Base-by-base conservation (phyloP, 2,329 filamentous ascomycete species). In the Tolypocladium capitatum region DNA sequence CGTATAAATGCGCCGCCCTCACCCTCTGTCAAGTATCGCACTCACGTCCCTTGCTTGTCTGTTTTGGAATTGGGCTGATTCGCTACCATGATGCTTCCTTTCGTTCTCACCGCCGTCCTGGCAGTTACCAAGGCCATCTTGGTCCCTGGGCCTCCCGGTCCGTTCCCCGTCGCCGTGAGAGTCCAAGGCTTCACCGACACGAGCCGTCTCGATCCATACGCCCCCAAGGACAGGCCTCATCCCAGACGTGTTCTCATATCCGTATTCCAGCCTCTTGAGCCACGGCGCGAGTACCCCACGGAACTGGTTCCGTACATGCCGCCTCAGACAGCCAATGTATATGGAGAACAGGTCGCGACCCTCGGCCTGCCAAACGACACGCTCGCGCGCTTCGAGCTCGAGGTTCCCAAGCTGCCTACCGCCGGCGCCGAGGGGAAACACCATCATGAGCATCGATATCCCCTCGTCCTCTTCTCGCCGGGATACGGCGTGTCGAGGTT, bases 381-480 rank as follows among this genome's bases (percentile, higher is more conserved):
- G 5, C 27, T 32, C 5, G 13, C 21, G 7, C 18, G 24, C 13
- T 41, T 46, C 31, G 21, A 27, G n/a, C 45, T 48, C 14, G 43
- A 48, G 32, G 35, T 31, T 21, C 10, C 10, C 21, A 27, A 28
- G 35, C 47, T 48, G 2, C 38, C 45, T 14, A 10, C 30, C 5
- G 9, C 36, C 2, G 21, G 36, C 5, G 11, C 18, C 36, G 5
- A 16, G 20, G 13, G 8, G 2, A 9, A 40, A 2, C 14, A 14
- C 14, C 21, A 27, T 10, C 16, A 27, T 11, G 36, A n/a, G 14
- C 35, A 18, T 16, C 34, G 30, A 48, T 54, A 48, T 32, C 58
- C 63, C 28, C 47, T 66, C 0, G 51, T 72, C 2, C 51, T 73
- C 24, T 63, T 73, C 43, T 68, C 68, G 4, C 68, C 68, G 1